Evolutionary conservation across 1,284 basidiomycete genomes (phyloP), one percentile per base, ranked within the genome.

Genomic region (Puccinia triticina): DNA sequence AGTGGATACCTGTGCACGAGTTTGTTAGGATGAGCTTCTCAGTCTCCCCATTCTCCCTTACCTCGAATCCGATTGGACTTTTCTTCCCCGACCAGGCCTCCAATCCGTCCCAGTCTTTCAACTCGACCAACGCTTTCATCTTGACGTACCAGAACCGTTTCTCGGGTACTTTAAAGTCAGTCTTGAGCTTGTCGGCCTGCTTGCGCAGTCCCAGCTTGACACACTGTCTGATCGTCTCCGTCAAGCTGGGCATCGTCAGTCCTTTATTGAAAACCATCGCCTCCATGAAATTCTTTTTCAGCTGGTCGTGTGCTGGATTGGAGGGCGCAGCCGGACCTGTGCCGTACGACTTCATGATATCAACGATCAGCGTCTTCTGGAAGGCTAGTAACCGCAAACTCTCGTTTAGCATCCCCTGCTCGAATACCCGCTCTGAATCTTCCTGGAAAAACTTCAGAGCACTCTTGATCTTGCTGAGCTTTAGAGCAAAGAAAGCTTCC

Each of bases 371-470:
- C 80, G 93, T 91, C 85, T 94, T 92, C 86, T 99, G 96, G 66
- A 92, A 88, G 0, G 90, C 88, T 3, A 98, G 89, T 29, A 99
- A 88, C 0, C 92, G 90, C 7, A 90, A 89, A 72, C 91, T 92
- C 85, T 99, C 97, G 83, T 97, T 95, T 88, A 81, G 7, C 69
- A 81, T 81, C 29, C 57, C 97, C 4, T 95, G 91, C 87, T 99
- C 96, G 85, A 98, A 96, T 0, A 88, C 86, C 4, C 92, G 90
- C 84, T 98, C 95, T 87, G 95, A 96, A 86, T 98, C 95, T 86
- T 99, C 96, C 0, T 91, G 92, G 86, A 98, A 95, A 87, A 94
- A 95, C 86, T 95, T 97, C 85, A 94, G 92, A 0, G 95, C 95
- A 1, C 91, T 90, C 85, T 92, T 92, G 78, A 96, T 90, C 59